A percentile compares a stretch with the other conserved stretches of the same genome.
Evolutionary conservation across 2,329 filamentous ascomycete species (phyloP).

Genomic region (Coniosporium tulheliwenetii): DNA sequence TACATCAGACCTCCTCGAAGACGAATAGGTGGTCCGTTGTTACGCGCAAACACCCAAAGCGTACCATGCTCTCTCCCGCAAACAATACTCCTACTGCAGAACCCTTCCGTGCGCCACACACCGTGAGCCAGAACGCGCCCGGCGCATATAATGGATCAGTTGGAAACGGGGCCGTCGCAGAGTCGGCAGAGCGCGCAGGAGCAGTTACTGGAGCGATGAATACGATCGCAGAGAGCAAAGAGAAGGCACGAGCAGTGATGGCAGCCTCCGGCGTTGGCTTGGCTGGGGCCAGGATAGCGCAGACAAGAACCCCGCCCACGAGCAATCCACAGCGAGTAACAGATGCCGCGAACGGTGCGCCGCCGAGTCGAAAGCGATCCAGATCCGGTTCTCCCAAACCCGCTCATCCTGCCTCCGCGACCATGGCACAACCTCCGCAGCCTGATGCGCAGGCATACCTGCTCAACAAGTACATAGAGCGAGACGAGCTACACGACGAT

Average conservation of each 20-base stretch:
- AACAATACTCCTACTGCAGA: neutral
- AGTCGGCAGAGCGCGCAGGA: conserved; percentile 2
- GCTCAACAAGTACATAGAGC: conserved; percentile 48
- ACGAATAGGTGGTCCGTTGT: neutral
- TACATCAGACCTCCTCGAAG: neutral
- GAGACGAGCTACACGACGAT: conserved; percentile 43
- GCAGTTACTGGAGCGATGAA: conserved; percentile 16
- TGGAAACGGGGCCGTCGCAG: neutral
- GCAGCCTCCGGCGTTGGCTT: conserved; percentile 32
- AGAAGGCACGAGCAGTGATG: conserved; percentile 43
- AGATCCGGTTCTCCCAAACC: conserved; percentile 40
- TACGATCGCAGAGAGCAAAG: conserved; percentile 41
- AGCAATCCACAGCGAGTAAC: conserved; percentile 11
- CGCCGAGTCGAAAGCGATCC: conserved; percentile 40
- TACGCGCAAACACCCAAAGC: neutral
- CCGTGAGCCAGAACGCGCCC: neutral
- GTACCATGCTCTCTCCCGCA: neutral
- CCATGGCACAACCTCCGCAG: conserved; percentile 12
- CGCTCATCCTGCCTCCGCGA: conserved; percentile 16
- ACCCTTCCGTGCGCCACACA: neutral
- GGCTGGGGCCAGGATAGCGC: conserved; percentile 13
- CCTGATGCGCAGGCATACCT: conserved; percentile 11
- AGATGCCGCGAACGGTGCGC: conserved; percentile 30
- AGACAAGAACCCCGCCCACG: conserved; percentile 15
- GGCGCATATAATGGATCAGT: neutral